Base-by-base conservation (phyloP, 495 filamentous ascomycete species). In the Hypoxylon lienhwacheense region DNA sequence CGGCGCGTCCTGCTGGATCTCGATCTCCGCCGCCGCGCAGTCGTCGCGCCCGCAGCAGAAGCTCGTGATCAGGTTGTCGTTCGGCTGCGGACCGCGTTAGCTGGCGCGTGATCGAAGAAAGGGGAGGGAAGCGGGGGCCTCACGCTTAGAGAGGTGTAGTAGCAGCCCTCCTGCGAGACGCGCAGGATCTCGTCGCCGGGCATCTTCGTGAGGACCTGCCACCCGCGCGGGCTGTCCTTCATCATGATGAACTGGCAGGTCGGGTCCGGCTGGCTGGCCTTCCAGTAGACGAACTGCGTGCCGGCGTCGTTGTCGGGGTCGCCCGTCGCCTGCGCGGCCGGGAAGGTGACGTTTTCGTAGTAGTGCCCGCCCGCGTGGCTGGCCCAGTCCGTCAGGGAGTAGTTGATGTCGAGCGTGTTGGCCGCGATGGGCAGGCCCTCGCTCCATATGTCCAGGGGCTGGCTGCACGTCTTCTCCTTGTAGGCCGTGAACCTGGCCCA, bases 311-410 rank as follows among this genome's bases (percentile, higher is more conserved):
- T 29, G 2, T 40, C 28, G 4, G 15, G 31, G 15, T 57, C 25
- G 24, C 42, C 43, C 3, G 58, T 47, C 7, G 35, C 29, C 14
- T 12, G 33, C 42, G 52, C 35, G 12, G 36, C 42, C 4, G 58
- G 53, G 34, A 61, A 56, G 5, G 58, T 61, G 36, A 61, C 8
- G 16, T 61, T 61, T 14, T 61, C 52, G 32, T 56, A 61, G 26
- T 20, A 37, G 16, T 26, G 47, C 8, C 58, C 58, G 7, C 25
- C 58, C 8, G 47, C 42, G 16, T 48, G 41, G 15, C 14, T 22
- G n/a, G 14, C 7, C 47, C 47, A 26, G 0, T 61, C 58, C 26
- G 12, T 61, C 20, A 61, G 17, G 0, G 58, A 41, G 14, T 33
- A 37, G 25, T 53, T 24, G 19, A 55, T 53, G 1, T 14, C 2